Percentiles rank a stretch among this genome's conserved stretches.
These are phyloP conservation scores for Diaporthe capsici DNA, from an alignment of 2,329 filamentous ascomycete genomes.

Conservation along the genomic window DNA sequence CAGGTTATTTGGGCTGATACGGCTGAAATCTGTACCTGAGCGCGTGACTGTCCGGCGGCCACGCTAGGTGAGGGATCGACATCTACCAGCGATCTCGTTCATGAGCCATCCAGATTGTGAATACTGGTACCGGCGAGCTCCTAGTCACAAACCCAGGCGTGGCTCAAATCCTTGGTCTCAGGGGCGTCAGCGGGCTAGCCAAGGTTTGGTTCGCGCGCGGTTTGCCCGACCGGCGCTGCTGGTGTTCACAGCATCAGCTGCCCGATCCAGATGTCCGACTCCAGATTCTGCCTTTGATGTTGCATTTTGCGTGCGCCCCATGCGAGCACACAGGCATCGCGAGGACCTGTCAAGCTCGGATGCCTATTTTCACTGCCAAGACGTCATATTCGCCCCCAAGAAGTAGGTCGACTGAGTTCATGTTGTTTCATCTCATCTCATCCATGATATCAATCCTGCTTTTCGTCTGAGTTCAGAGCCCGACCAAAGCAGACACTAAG, in stretches of 20 bases:
- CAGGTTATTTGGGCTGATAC: background rate
- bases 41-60: background rate
- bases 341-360: conserved; percentile 3
- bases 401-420: background rate
- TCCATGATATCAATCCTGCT: background rate
- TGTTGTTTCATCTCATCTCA: background rate
- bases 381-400: background rate
- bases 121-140: no score
- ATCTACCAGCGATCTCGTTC: background rate
- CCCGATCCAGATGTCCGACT: background rate
- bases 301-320: no score
- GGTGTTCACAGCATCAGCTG: background rate
- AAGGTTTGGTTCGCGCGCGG: background rate
- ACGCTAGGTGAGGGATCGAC: background rate
- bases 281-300: background rate
- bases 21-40: background rate
- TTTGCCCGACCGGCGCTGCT: background rate
- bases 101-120: background rate
- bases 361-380: background rate
- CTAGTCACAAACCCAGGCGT: background rate
- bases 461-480: background rate
- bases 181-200: background rate
- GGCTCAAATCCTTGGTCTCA: background rate
- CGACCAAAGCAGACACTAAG: background rate
- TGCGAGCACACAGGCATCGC: background rate